These are phyloP conservation scores for Cladophialophora yegresii DNA, from an alignment of 2,329 filamentous ascomycete genomes.

Conservation along the genomic window DNA sequence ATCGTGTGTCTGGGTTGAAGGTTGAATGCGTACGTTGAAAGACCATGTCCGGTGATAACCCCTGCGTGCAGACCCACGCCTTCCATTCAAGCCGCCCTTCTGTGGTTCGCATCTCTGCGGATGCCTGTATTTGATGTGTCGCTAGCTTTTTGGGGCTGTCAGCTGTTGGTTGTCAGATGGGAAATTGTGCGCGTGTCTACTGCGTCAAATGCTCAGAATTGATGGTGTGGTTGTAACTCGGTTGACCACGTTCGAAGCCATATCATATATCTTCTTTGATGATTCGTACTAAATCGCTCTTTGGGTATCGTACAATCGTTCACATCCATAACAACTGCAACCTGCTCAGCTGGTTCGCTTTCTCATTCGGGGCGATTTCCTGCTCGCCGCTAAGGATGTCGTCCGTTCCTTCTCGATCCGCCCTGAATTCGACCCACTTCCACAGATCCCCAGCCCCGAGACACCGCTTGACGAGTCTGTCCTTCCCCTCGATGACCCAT, in stretches of 20 bases:
- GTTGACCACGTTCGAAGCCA: neutral
- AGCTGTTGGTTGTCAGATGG: neutral
- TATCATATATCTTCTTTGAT: neutral
- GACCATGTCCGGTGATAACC: too few species aligned
- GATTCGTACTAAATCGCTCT: neutral
- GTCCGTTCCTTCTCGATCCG: slow-evolving; percentile 33
- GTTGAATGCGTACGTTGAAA: too few species aligned
- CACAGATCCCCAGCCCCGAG: slow-evolving; percentile 6
- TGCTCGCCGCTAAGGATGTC: slow-evolving; percentile 17
- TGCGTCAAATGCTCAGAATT: neutral
- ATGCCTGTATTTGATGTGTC: too few species aligned
- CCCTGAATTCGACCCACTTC: slow-evolving; percentile 14
- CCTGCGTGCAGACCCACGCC: too few species aligned
- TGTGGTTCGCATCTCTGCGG: too few species aligned
- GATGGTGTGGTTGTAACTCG: neutral
- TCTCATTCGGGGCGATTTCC: slow-evolving; percentile 33
- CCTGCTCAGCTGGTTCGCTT: slow-evolving; percentile 28
- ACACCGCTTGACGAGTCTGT: slow-evolving; percentile 26
- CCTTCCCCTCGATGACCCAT: slow-evolving; percentile 20
- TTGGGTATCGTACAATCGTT: slow-evolving; percentile 9
- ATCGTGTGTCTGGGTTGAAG: too few species aligned
- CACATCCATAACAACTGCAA: neutral
- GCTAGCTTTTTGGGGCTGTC: too few species aligned
- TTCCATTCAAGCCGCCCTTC: too few species aligned
- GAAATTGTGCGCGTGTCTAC: neutral